Percentiles rank a stretch among this genome's conserved stretches.
Evolutionary conservation across 2,329 filamentous ascomycete genomes (phyloP).

Genomic region (Neurospora crassa): DNA sequence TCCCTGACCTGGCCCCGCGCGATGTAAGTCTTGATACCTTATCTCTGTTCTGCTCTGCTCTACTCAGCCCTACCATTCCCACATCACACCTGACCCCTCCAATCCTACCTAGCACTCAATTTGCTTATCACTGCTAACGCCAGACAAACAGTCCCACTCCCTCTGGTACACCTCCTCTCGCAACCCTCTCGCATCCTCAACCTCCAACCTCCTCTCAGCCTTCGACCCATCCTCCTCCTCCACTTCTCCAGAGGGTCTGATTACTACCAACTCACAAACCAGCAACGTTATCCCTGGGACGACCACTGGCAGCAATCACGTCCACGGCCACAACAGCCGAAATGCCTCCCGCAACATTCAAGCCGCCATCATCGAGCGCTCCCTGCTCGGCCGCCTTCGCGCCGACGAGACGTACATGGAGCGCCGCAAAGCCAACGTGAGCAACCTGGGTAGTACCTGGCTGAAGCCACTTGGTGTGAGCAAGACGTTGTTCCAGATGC

Average conservation of each 20-base stretch:
- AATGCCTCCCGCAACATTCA: slow-evolving; percentile 3
- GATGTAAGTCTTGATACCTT: slow-evolving; percentile 42
- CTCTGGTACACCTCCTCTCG: slow-evolving; percentile 65
- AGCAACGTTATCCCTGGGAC: slow-evolving; percentile 1
- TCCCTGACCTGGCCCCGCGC: slow-evolving; percentile 59
- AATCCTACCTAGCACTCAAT: background rate
- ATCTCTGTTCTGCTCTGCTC: background rate
- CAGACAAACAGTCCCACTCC: slow-evolving; percentile 49
- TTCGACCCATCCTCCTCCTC: slow-evolving; percentile 15
- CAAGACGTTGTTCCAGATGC: slow-evolving; percentile 84
- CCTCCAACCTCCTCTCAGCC: slow-evolving; percentile 3
- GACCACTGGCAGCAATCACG: slow-evolving; percentile 17
- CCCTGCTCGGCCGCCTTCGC: slow-evolving; percentile 58
- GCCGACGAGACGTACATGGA: slow-evolving; percentile 70
- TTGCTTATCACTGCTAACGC: slow-evolving; percentile 12
- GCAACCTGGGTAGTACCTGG: slow-evolving; percentile 83
- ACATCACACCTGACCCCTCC: slow-evolving; percentile 2
- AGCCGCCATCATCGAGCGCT: slow-evolving; percentile 34
- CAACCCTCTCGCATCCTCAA: slow-evolving; percentile 25
- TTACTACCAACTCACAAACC: background rate
- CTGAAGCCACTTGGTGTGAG: slow-evolving; percentile 77
- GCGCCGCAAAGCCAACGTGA: slow-evolving; percentile 69
- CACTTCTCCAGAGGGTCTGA: background rate
- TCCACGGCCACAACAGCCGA: background rate
- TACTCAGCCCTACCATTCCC: background rate